These are phyloP conservation scores for Huntiella omanensis DNA, from an alignment of 2,329 filamentous ascomycete species.

Conservation along the genomic window DNA sequence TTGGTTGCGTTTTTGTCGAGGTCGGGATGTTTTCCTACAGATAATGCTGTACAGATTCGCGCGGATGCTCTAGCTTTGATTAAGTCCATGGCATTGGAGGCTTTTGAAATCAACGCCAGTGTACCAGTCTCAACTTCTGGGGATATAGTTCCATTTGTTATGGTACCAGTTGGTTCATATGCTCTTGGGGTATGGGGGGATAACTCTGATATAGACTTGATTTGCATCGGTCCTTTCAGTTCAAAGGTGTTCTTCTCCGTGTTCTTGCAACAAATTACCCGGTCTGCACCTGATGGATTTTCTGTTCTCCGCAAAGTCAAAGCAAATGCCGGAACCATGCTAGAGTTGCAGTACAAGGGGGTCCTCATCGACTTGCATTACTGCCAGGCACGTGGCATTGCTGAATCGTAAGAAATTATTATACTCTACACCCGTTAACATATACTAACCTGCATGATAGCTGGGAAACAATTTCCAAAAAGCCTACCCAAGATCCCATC, in stretches of 20 bases:
- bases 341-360: conserved; percentile 39
- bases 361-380: conserved; percentile 49
- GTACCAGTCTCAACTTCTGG: neutral
- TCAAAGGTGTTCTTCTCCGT: conserved; percentile 37
- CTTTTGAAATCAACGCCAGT: neutral
- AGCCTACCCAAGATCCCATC: conserved; percentile 30
- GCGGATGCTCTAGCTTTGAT: neutral
- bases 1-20: neutral
- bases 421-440: neutral
- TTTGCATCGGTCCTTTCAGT: conserved; percentile 44
- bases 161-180: conserved; percentile 48
- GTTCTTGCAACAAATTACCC: conserved; percentile 3
- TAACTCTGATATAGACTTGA: conserved; percentile 44
- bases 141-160: conserved; percentile 16
- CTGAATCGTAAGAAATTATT: conserved; percentile 23
- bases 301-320: conserved; percentile 37
- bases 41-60: neutral
- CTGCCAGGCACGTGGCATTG: conserved; percentile 36
- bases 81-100: neutral
- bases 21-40: neutral
- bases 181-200: conserved; percentile 42
- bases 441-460: conserved; percentile 13
- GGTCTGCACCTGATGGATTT: conserved; percentile 19
- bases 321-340: conserved; percentile 40
- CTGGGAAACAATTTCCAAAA: conserved; percentile 28